Evolutionary conservation across 345 rosid species (phyloP).

Genomic region (Atalantia buxifolia): DNA sequence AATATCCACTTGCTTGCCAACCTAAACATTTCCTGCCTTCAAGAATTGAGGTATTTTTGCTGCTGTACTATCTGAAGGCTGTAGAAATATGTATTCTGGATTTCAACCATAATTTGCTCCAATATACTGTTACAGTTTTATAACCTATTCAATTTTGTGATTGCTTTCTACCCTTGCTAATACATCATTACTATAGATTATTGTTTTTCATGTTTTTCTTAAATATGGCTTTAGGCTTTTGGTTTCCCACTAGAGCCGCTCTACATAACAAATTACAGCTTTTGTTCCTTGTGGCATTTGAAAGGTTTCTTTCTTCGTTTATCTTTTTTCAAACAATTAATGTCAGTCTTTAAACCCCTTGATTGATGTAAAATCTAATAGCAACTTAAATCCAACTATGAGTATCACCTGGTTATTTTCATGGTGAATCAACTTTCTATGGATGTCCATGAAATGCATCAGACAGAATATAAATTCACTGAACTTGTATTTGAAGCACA

Average conservation of each 20-base stretch:
- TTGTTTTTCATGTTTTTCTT: not conserved
- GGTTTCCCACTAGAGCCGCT: not conserved
- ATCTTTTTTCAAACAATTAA: not conserved
- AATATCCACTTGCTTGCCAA: not conserved
- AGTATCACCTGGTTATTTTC: not conserved
- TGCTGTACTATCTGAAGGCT: not conserved
- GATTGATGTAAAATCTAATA: not conserved
- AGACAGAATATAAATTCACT: not conserved
- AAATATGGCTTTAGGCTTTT: not conserved
- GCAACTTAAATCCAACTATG: too few relatives aligned
- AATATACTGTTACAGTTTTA: not conserved
- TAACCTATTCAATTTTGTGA: not conserved
- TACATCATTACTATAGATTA: not conserved
- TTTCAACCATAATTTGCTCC: not conserved
- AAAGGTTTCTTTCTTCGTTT: not conserved
- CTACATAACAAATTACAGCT: too few relatives aligned
- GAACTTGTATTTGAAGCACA: not conserved
- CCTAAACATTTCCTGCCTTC: not conserved
- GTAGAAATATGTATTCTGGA: too few relatives aligned
- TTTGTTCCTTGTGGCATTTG: not conserved
- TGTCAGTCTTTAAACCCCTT: not conserved
- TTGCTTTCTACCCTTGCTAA: not conserved
- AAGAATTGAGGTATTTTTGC: not conserved
- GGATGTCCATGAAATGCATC: too few relatives aligned
- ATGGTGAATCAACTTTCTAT: not conserved